Evolutionary conservation across 1,139 yeast genomes (phyloP), one percentile per base, ranked within the genome.

Genomic region (Yamadazyma dendronema): DNA sequence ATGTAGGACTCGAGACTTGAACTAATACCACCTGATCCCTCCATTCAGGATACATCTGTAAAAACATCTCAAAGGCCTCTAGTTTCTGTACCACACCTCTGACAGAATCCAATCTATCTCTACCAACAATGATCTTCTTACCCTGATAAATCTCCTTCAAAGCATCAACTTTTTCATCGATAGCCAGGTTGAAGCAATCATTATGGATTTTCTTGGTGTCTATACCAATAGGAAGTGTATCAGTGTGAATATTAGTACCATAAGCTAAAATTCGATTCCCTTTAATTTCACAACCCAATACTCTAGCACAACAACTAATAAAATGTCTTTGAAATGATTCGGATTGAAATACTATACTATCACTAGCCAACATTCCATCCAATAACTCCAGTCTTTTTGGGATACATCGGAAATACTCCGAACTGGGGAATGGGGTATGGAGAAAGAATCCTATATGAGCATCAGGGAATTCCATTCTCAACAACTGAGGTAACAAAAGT

Each of bases 11-110:
- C 4, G 96, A 85, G 17, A 94, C 96, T 61, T 92, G 98, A 47
- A 94, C 84, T 50, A 92, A 68, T 4, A 89, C 95, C 24, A 89
- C 96, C 43, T 83, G 79, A 30, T 83, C 89, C 43, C 85, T 72
- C 95, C 95, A 88, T 52, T 88, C 90, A 1, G 98, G 98, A 53
- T 80, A 89, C 84, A 86, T 80, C 42, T 83, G 86, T 48, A 92
- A 67, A 50, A 92, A 87, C 65, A 81, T 77, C 49, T 83, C 92
- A 57, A 80, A 85, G 0, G 95, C 94, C 58, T 84, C 84, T 32
- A 86, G 59, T 53, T 86, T 86, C 57, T 86, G 95, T 4, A 82
- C 78, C 27, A 86, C 92, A 22, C 95, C 95, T 47, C 94, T 74
- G 16, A 85, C 95, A 9, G 81, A 65, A 53, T 86, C 94, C 40